Evolutionary conservation across 2,329 filamentous ascomycete genomes (phyloP), one percentile per base, ranked within the genome.

Genomic region (Aureobasidium sp.): DNA sequence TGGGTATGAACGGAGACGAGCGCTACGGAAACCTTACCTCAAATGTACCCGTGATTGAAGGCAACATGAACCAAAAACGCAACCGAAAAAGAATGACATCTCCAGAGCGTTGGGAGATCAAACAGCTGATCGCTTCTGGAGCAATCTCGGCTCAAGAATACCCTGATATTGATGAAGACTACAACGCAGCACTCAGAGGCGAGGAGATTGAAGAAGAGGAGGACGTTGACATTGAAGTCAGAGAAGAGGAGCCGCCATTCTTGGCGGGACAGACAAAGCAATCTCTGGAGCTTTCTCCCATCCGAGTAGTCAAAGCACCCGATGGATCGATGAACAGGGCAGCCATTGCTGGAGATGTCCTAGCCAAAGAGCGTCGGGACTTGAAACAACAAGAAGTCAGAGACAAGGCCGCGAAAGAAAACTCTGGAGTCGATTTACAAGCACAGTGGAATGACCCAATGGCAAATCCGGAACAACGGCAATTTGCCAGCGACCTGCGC

Each of bases 371-470:
- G 72, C 83, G 94, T 58, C 87, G 91, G 72, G 94, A 99, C 64
- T 69, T 97, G 67, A 86, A 90, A 64, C 90, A 96, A 70, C 89
- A 95, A 71, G 93, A 99, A 75, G 86, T 85, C 0, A 89, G 95
- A 64, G 91, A 89, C 76, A 78, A 89, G 76, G 78, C 84, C 44
- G 88, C 91, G 25, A 86, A 94, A 64, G 86, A 90, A 66, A 82
- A 86, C 2, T 79, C 86, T 0, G 88, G 91, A 69, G 88, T 94
- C 36, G 91, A 97, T 69, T 79, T 99, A 3, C 86, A 88, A 58
- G 86, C 90, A 14, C 91, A 97, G 74, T 99, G 95, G 95, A 89
- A 97, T 63, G 94, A 99, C 73, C 94, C 94, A 0, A 96, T 99
- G 92, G 88, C 91, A 15, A 85, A 87, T 27, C 87, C 90, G 1